Evolutionary conservation across 1,284 basidiomycete species (phyloP), one percentile per base, ranked within the genome.

Genomic region (Peniophora sp.): DNA sequence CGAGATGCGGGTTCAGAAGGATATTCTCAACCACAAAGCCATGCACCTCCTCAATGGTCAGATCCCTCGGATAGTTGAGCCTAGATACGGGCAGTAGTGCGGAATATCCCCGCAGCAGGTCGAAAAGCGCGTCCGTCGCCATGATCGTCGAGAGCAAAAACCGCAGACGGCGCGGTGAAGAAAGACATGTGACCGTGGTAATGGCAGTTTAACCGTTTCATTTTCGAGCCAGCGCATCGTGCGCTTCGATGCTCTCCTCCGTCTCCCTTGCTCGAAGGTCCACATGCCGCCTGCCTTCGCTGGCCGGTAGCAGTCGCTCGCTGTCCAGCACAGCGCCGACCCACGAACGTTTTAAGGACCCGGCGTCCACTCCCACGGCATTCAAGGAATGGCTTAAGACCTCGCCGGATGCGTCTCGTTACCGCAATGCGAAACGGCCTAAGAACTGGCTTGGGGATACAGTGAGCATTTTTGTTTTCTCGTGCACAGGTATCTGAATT

Each of bases 361-460:
- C 27, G 27, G 5, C 27, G 27, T 32, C 27, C 27, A 32, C 27
- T 32, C 27, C 27, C 27, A 12, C 5, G 27, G 27, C 27, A 12
- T 32, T 32, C 27, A 32, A 32, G 27, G 12, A 32, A 32, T 32
- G 27, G 27, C 6, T 32, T 12, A 32, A 32, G 27, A 32, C 27
- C 12, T 32, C 27, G 12, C 27, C 27, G 27, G 6, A 32, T 5
- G 27, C 27, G 27, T 5, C 27, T 32, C 27, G 27, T 12, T 32
- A 32, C 27, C 27, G 27, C 60, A 55, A 66, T 32, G 67, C 76
- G 3, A 60, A 66, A 37, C 61, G 61, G 37, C 73, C 79, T 22
- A 68, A 70, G 47, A 78, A 80, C 49, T 85, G 82, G 80, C 68
- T 85, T 20, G 76, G 78, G 56, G 70, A 67, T 34, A 62, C 72